Evolutionary conservation across 2,329 filamentous ascomycete species (phyloP).

Genomic region (Polytolypa hystricis): DNA sequence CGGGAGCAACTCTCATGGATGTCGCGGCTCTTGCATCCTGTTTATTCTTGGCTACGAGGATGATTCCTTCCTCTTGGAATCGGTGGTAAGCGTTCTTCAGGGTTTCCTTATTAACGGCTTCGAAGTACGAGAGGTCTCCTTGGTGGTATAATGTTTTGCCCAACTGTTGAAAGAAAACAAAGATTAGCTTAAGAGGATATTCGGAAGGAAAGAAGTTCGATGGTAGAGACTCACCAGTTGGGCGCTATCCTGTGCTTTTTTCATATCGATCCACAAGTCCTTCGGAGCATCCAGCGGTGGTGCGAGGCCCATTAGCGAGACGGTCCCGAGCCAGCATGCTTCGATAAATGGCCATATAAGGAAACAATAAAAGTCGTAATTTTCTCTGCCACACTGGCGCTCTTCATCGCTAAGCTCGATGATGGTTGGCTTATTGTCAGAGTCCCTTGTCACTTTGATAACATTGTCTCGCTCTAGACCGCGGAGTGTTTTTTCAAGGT

Average conservation of each 20-base stretch:
- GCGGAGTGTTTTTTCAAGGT: constrained; percentile 67
- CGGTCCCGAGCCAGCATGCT: constrained; percentile 79
- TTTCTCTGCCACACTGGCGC: constrained; percentile 70
- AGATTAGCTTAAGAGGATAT: not conserved
- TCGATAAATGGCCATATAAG: constrained; percentile 98
- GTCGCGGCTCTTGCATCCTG: constrained; percentile 32
- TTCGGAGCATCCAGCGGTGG: constrained; percentile 51
- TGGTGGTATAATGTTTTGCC: constrained; percentile 97
- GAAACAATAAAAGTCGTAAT: constrained; percentile 98
- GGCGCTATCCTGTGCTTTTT: constrained; percentile 67
- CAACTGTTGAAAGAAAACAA: constrained; percentile 41
- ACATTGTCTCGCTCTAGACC: constrained; percentile 71
- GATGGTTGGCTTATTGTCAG: constrained; percentile 45
- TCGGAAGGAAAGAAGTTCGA: not conserved
- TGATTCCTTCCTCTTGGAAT: constrained; percentile 83
- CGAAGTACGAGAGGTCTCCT: constrained; percentile 92
- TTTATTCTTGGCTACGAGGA: constrained; percentile 59
- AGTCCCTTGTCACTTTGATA: constrained; percentile 52
- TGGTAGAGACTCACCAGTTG: constrained; percentile 51
- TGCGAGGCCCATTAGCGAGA: constrained; percentile 76
- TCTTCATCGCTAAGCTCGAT: constrained; percentile 69
- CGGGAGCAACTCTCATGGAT: constrained; percentile 55
- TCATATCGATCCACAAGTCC: constrained; percentile 68
- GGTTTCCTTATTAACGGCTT: constrained; percentile 96
- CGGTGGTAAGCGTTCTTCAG: constrained; percentile 84